phyloP scores from a whole-genome alignment of 2,329 filamentous ascomycete genomes.

The Alternaria panax region DNA sequence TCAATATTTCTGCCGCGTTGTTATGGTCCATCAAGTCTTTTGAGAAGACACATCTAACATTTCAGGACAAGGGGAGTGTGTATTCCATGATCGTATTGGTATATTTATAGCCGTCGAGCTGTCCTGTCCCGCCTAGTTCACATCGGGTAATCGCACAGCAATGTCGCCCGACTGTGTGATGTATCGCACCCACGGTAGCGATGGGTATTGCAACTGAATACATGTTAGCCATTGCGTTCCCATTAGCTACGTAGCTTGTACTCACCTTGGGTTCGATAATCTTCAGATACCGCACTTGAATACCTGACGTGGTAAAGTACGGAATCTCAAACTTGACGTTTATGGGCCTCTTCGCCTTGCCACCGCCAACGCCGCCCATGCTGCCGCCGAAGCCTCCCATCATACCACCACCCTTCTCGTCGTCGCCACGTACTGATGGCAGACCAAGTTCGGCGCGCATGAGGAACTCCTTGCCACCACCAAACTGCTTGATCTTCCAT shows the following conservation, averaged over 20 bases:
- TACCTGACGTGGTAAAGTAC: slow-evolving; percentile 99
- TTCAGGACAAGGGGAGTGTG: not conserved
- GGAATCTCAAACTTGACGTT: slow-evolving; percentile 99
- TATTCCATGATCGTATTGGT: not conserved
- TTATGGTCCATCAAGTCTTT: not conserved
- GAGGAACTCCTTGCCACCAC: slow-evolving; percentile 96
- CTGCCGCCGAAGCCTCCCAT: slow-evolving; percentile 96
- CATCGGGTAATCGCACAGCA: slow-evolving; percentile 91
- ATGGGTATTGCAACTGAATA: slow-evolving; percentile 90
- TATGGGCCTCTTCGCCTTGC: slow-evolving; percentile 94
- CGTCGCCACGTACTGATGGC: slow-evolving; percentile 91
- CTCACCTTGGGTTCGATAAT: slow-evolving; percentile 98
- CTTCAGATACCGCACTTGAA: slow-evolving; percentile 97
- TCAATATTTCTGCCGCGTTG: not conserved
- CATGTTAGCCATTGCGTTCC: slow-evolving; percentile 11
- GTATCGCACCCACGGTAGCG: slow-evolving; percentile 96
- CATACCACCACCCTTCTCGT: slow-evolving; percentile 96
- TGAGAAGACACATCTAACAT: not conserved
- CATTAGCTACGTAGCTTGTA: not conserved
- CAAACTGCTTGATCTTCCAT: slow-evolving; percentile 99
- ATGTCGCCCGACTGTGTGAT: slow-evolving; percentile 99
- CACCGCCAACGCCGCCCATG: slow-evolving; percentile 84
- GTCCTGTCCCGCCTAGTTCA: slow-evolving; percentile 60
- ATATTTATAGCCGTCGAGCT: not conserved
- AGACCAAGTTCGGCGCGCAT: slow-evolving; percentile 97